Base-by-base conservation (phyloP, 305 asterid genomes). In the Fraxinus greggii region DNA sequence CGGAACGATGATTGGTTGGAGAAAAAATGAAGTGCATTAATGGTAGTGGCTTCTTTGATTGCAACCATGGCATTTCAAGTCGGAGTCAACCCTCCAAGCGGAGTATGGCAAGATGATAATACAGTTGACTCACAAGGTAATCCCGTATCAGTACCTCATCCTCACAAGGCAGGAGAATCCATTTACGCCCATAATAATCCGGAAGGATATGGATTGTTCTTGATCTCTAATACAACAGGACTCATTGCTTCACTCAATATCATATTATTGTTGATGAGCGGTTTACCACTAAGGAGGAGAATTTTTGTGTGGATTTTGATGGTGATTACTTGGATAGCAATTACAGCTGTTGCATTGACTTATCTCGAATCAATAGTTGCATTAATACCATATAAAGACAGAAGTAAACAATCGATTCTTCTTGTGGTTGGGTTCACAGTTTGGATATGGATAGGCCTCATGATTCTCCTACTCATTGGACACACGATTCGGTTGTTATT, bases 231-330 rank as follows among this genome's bases (percentile, higher is more conserved):
- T 82, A 82, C 84, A 0, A 38, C 1, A 3, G 54, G 80, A 0
- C 77, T 85, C 78, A 8, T 72, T 0, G 80, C 88, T 4, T 85
- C 88, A 1, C 84, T 85, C 3, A 76, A 76, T 76, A 79, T 82
- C 73, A 79, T 85, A 45, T 28, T 85, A 67, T 54, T 90, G 35
- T 77, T 89, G 12, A 83, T 84, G 12, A 88, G 91, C 28, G 90
- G 89, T 9, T 48, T 89, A 10, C 90, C 89, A 6, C 2, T 86
- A 9, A 81, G 77, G 17, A 78, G 48, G 1, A 80, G 73, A 26
- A 3, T 79, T 2, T 76, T 84, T 9, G 10, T 87, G 84, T 84
- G 90, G 89, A 36, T 74, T 24, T 80, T 86, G 33, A 86, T 77
- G 79, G 76, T 80, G 1, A 69, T 79, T 56, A 88, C 83, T 36